phyloP scores from a whole-genome alignment of 257 asterid species.

The Nicotiana obtusifolia region DNA sequence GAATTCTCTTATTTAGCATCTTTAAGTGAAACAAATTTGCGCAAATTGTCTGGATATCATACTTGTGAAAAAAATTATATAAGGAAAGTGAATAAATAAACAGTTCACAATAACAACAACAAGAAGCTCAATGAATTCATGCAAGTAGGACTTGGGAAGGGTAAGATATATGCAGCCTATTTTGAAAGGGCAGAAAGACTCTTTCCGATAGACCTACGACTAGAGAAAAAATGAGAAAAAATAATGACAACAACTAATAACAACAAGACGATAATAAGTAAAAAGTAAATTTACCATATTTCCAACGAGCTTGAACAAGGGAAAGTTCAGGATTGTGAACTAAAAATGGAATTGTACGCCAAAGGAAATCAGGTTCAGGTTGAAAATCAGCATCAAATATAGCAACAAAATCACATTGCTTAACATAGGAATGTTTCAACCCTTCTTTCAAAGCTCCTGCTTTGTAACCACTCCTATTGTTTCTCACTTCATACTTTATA shows the following conservation, averaged over 20 bases:
- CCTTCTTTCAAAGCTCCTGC: conserved; percentile 93
- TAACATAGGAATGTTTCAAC: conserved; percentile 59
- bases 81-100: background rate
- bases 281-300: conserved; percentile 46
- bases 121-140: no score
- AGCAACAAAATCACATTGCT: conserved; percentile 77
- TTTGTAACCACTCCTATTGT: conserved; percentile 88
- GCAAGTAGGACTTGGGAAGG: no score
- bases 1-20: background rate
- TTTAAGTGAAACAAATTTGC: background rate
- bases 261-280: no score
- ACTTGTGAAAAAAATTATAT: background rate
- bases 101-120: no score
- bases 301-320: conserved; percentile 95
- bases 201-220: no score
- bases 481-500: conserved; percentile 81
- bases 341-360: conserved; percentile 72
- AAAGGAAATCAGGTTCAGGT: conserved; percentile 88
- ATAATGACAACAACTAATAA: no score
- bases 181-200: no score
- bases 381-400: conserved; percentile 94
- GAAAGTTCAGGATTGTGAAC: conserved; percentile 75
- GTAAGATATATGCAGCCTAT: no score
- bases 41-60: background rate
- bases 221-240: no score